A percentile compares a stretch with the other conserved stretches of the same genome.
Evolutionary conservation across 768 basidiomycete genomes (phyloP).

Genomic region (Pleurotus citrinopileatus): DNA sequence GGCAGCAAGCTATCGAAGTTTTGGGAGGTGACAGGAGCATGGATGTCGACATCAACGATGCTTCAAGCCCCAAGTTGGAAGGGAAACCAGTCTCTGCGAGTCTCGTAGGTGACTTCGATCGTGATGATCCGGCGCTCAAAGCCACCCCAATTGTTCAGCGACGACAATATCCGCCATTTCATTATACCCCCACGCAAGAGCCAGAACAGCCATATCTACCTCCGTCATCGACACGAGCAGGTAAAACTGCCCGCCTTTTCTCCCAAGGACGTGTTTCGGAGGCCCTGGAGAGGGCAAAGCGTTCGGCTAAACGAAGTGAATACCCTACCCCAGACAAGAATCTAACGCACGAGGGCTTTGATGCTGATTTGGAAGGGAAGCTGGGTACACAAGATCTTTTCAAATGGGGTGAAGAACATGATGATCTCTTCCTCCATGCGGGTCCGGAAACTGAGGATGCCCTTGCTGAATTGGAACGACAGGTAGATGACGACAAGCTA

Average conservation of each 20-base stretch:
- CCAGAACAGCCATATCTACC: conserved; percentile 25
- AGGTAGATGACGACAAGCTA: conserved; percentile 2
- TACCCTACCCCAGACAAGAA: no score
- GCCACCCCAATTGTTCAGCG: conserved; percentile 6
- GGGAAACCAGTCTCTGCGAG: not conserved
- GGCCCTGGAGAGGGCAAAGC: conserved; percentile 30
- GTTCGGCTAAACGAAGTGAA: conserved; percentile 25
- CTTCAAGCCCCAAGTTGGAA: not conserved
- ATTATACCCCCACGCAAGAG: conserved; percentile 19
- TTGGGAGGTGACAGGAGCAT: conserved; percentile 7
- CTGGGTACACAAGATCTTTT: not conserved
- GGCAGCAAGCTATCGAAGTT: conserved; percentile 13
- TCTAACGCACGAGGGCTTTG: no score
- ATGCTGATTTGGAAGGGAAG: no score
- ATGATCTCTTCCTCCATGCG: not conserved
- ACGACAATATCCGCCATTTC: conserved; percentile 13
- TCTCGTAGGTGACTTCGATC: not conserved
- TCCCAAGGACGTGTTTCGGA: conserved; percentile 33
- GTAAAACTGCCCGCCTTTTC: conserved; percentile 27
- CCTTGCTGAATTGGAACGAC: not conserved
- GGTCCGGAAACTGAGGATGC: not conserved
- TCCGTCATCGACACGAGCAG: conserved; percentile 26
- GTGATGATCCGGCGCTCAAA: conserved; percentile 1
- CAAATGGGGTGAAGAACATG: not conserved
- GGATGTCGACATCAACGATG: not conserved